phyloP scores from a whole-genome alignment of 139 green algal species.

The Diplosphaera chodatii region DNA sequence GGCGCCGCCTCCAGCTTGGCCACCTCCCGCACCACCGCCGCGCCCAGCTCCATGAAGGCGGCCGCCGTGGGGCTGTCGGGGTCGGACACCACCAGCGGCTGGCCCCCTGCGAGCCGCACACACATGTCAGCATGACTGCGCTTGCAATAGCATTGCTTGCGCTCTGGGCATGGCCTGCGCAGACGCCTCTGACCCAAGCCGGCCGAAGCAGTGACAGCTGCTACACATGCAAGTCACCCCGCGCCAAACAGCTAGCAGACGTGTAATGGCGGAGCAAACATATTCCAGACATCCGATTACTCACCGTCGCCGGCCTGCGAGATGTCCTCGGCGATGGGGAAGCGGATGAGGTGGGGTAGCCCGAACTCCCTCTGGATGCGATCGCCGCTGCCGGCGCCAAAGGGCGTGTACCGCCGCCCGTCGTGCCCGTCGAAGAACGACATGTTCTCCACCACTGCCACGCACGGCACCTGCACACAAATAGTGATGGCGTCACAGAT shows the following conservation, averaged over 20 bases:
- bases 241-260: no score
- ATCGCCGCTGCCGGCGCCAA: slow-evolving; percentile 66
- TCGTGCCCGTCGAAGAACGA: slow-evolving; percentile 87
- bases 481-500: no score
- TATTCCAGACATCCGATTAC: no score
- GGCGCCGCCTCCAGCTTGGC: slow-evolving; percentile 57
- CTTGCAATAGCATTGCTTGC: neutral
- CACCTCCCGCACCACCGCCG: slow-evolving; percentile 88
- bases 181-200: no score
- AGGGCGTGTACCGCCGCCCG: slow-evolving; percentile 75
- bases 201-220: no score
- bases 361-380: slow-evolving; percentile 85
- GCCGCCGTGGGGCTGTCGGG: slow-evolving; percentile 55
- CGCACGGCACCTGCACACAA: slow-evolving; percentile 72
- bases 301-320: slow-evolving; percentile 83
- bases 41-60: slow-evolving; percentile 82
- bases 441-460: slow-evolving; percentile 99
- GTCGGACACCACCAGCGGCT: slow-evolving; percentile 79
- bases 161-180: neutral
- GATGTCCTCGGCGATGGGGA: slow-evolving; percentile 89
- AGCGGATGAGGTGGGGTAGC: slow-evolving; percentile 83
- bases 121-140: neutral
- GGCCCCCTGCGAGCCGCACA: slow-evolving; percentile 69
- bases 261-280: no score
- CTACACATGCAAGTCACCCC: no score